Conservation (phyloP, 176 grass and related monocot genomes). For the Tuctoria greenei region DNA sequence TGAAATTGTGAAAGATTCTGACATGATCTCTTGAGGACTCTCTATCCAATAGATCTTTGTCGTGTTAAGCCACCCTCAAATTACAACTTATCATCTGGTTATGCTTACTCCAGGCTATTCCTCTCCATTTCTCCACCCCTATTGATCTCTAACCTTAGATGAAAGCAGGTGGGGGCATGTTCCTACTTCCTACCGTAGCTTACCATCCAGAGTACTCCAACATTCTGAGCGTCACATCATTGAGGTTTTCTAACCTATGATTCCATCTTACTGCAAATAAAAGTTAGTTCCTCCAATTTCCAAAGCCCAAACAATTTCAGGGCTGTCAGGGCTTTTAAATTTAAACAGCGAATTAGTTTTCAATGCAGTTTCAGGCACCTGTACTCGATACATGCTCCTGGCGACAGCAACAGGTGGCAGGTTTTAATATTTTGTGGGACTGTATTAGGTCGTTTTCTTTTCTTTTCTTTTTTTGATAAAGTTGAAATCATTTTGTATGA, state of each 20-base stretch:
- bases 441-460: background rate
- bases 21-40: conserved; percentile 57
- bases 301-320: background rate
- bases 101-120: conserved; percentile 13
- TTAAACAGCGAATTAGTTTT: conserved; percentile 4
- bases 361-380: background rate
- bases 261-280: conserved; percentile 13
- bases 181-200: background rate
- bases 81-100: background rate
- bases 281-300: conserved; percentile 4
- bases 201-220: background rate
- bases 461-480: background rate
- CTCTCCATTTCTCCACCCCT: background rate
- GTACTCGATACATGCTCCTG: conserved; percentile 3
- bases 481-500: background rate
- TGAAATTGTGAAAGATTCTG: conserved; percentile 73
- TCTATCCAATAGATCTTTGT: background rate
- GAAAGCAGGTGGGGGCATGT: conserved; percentile 14
- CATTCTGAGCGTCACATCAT: conserved; percentile 4
- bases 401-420: background rate
- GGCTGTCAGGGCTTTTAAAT: background rate
- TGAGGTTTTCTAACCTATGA: conserved; percentile 2
- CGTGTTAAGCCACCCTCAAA: background rate
- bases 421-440: conserved; percentile 12
- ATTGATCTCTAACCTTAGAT: conserved; percentile 28